These are phyloP conservation scores for Botrytis hyacinthi DNA, from an alignment of 2,329 filamentous ascomycete genomes.

Conservation along the genomic window DNA sequence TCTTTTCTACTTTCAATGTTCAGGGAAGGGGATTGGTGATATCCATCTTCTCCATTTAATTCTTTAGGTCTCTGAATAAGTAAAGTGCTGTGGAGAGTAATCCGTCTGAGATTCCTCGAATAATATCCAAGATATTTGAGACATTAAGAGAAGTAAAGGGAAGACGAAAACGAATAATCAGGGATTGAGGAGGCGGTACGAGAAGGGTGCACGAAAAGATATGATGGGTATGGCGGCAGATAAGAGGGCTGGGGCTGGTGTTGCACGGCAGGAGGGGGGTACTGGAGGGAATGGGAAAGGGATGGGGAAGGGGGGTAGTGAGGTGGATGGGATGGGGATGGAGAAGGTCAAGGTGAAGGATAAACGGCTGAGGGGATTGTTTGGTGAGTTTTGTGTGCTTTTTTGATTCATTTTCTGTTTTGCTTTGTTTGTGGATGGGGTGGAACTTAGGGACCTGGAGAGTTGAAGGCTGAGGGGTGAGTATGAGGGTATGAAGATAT, in stretches of 20 bases:
- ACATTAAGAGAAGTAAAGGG: not conserved
- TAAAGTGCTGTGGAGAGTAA: not conserved
- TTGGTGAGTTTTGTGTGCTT: constrained; percentile 4
- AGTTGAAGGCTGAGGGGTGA: not conserved
- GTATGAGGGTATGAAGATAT: not conserved
- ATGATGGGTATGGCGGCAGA: not conserved
- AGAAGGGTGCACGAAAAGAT: not conserved
- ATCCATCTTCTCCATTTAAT: not conserved
- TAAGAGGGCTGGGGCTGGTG: not conserved
- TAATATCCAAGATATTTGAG: not conserved
- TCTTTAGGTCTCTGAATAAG: not conserved
- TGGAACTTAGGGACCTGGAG: too few relatives aligned
- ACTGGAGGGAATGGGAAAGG: too few relatives aligned
- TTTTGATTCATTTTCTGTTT: not conserved
- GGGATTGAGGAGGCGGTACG: not conserved
- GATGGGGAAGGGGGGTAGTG: not conserved
- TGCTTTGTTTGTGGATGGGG: too few relatives aligned
- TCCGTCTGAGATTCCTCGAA: not conserved
- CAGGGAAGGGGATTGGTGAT: not conserved
- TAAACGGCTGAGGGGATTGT: not conserved
- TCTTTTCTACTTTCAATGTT: not conserved
- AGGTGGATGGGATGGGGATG: not conserved
- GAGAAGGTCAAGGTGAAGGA: not conserved
- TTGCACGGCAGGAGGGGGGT: constrained; percentile 1
- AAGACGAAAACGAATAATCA: not conserved